A percentile compares a stretch with the other conserved stretches of the same genome.
phyloP scores from a whole-genome alignment of 2,329 filamentous ascomycete genomes.

The Colletotrichum euphorbiae region DNA sequence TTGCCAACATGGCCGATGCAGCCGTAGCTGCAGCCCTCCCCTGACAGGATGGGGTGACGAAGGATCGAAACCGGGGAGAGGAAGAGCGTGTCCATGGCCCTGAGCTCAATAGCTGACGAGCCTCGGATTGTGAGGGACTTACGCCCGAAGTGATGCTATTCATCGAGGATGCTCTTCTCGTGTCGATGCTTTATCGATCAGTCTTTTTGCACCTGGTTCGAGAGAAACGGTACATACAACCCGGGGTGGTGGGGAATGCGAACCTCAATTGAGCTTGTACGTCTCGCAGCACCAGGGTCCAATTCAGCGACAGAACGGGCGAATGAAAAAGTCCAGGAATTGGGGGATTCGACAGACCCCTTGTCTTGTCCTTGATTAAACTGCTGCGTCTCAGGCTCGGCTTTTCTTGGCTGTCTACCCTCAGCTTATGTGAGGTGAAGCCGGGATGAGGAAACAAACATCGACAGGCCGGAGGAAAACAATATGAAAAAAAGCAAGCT shows the following conservation, averaged over 20 bases:
- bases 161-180: neutral
- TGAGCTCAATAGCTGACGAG: conserved; percentile 8
- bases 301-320: neutral
- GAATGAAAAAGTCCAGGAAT: neutral
- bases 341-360: conserved; percentile 2
- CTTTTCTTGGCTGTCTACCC: neutral
- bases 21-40: conserved; percentile 6
- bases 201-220: conserved; percentile 6
- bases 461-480: neutral
- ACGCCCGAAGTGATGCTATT: conserved; percentile 31
- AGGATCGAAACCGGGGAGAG: neutral
- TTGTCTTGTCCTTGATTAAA: neutral
- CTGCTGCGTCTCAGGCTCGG: neutral
- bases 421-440: conserved; percentile 1
- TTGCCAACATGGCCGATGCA: conserved; percentile 6
- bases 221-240: neutral
- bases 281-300: neutral
- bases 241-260: neutral
- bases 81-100: neutral
- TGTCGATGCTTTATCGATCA: neutral
- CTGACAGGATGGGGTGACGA: conserved; percentile 8
- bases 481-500: conserved; percentile 13
- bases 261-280: neutral
- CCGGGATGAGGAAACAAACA: conserved; percentile 12
- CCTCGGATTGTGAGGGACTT: conserved; percentile 16